Evolutionary conservation across 1,284 basidiomycete genomes (phyloP), one percentile per base, ranked within the genome.

Genomic region (Ganoderma lucidum): DNA sequence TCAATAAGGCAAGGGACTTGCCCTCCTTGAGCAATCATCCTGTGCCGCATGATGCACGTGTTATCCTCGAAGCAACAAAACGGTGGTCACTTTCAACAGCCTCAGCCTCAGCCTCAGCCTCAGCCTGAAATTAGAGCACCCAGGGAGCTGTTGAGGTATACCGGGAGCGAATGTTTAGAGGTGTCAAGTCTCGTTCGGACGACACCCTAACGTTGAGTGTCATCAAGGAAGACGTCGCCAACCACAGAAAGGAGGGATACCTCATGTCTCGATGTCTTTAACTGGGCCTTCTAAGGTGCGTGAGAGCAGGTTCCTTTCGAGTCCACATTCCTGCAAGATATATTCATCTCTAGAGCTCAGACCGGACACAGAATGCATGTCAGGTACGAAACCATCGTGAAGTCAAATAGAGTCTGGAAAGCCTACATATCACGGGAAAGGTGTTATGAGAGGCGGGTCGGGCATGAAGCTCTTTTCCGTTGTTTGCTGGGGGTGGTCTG

Each of bases 1-100:
- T 53, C 37, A 3, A 55, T 39, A 64, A 64, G 63, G 63, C 63
- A 64, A 30, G 51, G 19, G 8, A 41, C 39, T 15, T 42, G 41
- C 59, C 59, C 9, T 61, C 14, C 39, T 23, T 41, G 59, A 23
- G 23, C 2, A 19, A 32, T 23, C 35, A 35, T 59, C 55, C 56
- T 39, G 35, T 4, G 35, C 28, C 55, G 28, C 56, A 39, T 2
- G 6, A 15, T 35, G 19, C 56, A 32, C 3, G 9, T 23, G 35
- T 6, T 6, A 35, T 59, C 37, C 59, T 39, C n/a, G 15, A 8
- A n/a, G 59, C 53, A 41, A 41, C 23, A 28, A 6, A 39, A 35
- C 35, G 8, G 35, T 35, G 35, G 35, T 19, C 35, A n/a, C 42
- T 15, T 44, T 15, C 17, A 19, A 19, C 17, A 17, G 39, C 6